A percentile compares a stretch with the other conserved stretches of the same genome.
Conservation (phyloP, 352 stramenopile species). For the Globisporangium apiculatum region DNA sequence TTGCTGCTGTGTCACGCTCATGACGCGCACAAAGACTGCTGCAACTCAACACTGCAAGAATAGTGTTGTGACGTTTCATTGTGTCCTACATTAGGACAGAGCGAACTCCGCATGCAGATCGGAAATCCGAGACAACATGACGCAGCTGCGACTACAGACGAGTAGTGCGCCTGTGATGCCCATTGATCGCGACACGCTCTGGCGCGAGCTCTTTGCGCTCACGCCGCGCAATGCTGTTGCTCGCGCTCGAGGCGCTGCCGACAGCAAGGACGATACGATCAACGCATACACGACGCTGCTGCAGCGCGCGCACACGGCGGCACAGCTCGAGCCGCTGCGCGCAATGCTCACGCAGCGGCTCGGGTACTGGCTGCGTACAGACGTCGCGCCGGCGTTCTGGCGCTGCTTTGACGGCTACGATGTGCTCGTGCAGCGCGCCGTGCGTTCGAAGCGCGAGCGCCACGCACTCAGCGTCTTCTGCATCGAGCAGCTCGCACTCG, state of each 20-base stretch:
- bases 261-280: background rate
- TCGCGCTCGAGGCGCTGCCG: background rate
- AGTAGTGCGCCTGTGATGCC: constrained; percentile 22
- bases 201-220: constrained; percentile 65
- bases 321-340: constrained; percentile 35
- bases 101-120: too few species aligned
- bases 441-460: constrained; percentile 14
- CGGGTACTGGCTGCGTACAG: constrained; percentile 52
- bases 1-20: background rate
- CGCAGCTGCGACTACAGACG: too few species aligned
- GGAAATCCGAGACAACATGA: too few species aligned
- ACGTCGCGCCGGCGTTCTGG: constrained; percentile 62
- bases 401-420: constrained; percentile 37
- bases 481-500: constrained; percentile 59
- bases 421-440: constrained; percentile 12
- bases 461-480: constrained; percentile 38
- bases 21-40: background rate
- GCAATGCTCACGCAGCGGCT: constrained; percentile 56
- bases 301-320: constrained; percentile 24
- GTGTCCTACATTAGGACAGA: too few species aligned
- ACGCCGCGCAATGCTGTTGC: constrained; percentile 20
- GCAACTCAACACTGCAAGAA: too few species aligned
- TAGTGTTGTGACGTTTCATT: too few species aligned
- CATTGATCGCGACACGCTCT: constrained; percentile 57
- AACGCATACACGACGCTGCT: constrained; percentile 27